Conservation (phyloP, 768 basidiomycete genomes). For the Lentinula raphanica region DNA sequence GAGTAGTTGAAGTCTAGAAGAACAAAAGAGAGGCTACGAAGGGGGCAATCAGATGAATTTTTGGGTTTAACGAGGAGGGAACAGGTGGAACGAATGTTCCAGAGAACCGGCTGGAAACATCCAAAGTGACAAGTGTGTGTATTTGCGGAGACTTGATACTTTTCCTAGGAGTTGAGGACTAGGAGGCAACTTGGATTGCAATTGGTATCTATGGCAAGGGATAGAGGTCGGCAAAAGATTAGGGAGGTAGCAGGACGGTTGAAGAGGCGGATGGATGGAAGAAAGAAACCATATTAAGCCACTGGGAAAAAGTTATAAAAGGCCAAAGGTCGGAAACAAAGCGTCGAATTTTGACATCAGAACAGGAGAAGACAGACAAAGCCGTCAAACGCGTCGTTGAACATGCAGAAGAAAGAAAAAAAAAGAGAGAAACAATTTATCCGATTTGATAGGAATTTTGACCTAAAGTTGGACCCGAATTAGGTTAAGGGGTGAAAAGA, state of each 20-base stretch:
- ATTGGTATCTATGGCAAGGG: not conserved
- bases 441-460: not conserved
- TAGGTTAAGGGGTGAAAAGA: not conserved
- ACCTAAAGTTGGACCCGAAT: not conserved
- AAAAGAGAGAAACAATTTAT: not conserved
- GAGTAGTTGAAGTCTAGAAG: not conserved
- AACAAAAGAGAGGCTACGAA: not conserved
- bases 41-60: not conserved
- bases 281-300: not conserved
- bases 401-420: not conserved
- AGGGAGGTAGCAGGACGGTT: not conserved
- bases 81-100: not conserved
- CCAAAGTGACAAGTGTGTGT: slow-evolving; percentile 2
- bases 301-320: not conserved
- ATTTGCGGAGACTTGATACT: not conserved
- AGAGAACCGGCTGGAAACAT: not conserved
- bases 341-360: not conserved
- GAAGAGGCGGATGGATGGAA: not conserved
- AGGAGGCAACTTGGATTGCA: not conserved
- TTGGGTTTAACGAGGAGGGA: slow-evolving; percentile 4
- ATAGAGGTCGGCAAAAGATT: not conserved
- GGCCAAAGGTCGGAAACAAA: not conserved
- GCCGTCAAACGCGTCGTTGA: not conserved
- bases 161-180: not conserved
- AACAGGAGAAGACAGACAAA: not conserved